Conservation (phyloP, 2,329 filamentous ascomycete species). For the Westerdykella ornata region DNA sequence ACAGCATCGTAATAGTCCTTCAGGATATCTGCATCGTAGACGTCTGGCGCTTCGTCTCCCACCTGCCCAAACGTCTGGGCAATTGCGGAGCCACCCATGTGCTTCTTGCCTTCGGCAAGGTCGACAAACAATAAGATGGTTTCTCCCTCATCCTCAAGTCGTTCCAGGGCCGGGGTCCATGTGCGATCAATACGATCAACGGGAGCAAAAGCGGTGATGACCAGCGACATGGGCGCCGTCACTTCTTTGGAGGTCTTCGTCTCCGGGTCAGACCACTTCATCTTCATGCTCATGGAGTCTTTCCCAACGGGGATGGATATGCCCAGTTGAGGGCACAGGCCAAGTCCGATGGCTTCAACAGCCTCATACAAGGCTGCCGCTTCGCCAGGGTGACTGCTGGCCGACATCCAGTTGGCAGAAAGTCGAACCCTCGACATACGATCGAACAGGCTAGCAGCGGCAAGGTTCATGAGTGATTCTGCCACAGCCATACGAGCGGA, state of each 20-base stretch:
- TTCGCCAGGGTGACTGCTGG: slow-evolving; percentile 87
- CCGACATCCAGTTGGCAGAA: slow-evolving; percentile 98
- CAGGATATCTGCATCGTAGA: slow-evolving; percentile 72
- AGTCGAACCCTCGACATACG: slow-evolving; percentile 74
- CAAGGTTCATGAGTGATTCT: slow-evolving; percentile 88
- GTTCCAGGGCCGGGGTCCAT: slow-evolving; percentile 85
- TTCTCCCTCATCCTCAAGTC: slow-evolving; percentile 81
- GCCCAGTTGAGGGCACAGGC: slow-evolving; percentile 82
- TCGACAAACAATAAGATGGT: slow-evolving; percentile 87
- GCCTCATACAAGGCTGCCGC: slow-evolving; percentile 89
- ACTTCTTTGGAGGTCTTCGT: slow-evolving; percentile 70
- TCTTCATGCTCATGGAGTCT: slow-evolving; percentile 98
- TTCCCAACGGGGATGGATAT: slow-evolving; percentile 95
- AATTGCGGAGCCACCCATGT: slow-evolving; percentile 83
- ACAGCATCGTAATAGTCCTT: slow-evolving; percentile 90
- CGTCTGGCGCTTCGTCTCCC: slow-evolving; percentile 77
- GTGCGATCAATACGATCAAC: slow-evolving; percentile 78
- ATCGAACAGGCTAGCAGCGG: slow-evolving; percentile 67
- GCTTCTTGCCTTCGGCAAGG: slow-evolving; percentile 70
- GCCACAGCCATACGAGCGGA: slow-evolving; percentile 95
- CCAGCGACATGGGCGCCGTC: slow-evolving; percentile 81
- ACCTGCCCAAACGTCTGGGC: slow-evolving; percentile 84
- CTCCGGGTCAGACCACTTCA: slow-evolving; percentile 74
- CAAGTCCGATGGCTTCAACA: slow-evolving; percentile 86
- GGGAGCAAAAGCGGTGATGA: slow-evolving; percentile 84